Conservation (phyloP, 2,329 filamentous ascomycete genomes). For the Beauveria brongniartii region DNA sequence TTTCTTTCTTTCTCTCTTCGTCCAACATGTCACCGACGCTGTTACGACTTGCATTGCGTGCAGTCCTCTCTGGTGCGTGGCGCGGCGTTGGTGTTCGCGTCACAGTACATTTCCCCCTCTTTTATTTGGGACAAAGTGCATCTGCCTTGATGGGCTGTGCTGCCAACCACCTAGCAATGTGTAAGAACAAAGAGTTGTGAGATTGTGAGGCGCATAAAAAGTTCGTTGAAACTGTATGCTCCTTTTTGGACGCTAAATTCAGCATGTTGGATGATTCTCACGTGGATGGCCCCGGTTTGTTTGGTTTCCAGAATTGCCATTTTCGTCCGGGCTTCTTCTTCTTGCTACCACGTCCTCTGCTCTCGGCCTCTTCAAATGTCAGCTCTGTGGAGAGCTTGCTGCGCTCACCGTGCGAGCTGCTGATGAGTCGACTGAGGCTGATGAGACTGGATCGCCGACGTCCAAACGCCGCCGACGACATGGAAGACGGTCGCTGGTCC, state of each 20-base stretch:
- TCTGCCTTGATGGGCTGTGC: background rate
- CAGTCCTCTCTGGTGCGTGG: background rate
- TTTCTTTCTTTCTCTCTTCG: background rate
- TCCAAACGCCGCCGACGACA: conserved; percentile 54
- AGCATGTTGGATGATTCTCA: conserved; percentile 14
- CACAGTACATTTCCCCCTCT: background rate
- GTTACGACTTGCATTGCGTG: background rate
- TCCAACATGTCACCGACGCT: background rate
- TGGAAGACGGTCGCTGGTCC: conserved; percentile 53
- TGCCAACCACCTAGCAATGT: background rate
- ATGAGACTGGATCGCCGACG: conserved; percentile 68
- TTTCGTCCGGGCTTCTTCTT: conserved; percentile 63
- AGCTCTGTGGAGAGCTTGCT: conserved; percentile 69
- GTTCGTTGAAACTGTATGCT: background rate
- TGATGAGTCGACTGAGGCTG: conserved; percentile 69
- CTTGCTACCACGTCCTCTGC: conserved; percentile 53
- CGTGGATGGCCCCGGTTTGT: conserved; percentile 31
- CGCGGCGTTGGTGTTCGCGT: background rate
- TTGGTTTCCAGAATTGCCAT: conserved; percentile 71
- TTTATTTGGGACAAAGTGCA: background rate
- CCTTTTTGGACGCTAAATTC: background rate
- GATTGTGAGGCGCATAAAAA: background rate
- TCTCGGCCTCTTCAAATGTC: conserved; percentile 45
- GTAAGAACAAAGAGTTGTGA: background rate
- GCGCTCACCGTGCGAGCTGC: conserved; percentile 63